Conservation (phyloP, 495 filamentous ascomycete species). For the Daldinia grandis region DNA sequence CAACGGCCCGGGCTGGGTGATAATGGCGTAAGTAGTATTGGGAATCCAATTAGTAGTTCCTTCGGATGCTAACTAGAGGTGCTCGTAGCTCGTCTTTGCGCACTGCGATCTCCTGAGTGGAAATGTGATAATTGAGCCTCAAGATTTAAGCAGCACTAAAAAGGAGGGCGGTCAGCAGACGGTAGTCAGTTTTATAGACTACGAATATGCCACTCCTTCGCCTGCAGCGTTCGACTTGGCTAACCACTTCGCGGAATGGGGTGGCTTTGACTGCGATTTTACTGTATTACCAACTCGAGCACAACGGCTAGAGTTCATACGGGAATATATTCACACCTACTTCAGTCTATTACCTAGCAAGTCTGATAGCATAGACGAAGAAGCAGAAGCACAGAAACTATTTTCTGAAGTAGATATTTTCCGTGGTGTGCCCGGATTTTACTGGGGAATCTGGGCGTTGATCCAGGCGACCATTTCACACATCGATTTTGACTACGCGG, state of each 20-base stretch:
- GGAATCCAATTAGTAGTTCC: not conserved
- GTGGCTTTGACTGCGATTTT: constrained; percentile 94
- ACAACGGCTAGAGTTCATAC: constrained; percentile 82
- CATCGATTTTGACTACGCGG: constrained; percentile 97
- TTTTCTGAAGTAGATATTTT: constrained; percentile 85
- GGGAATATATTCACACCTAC: constrained; percentile 77
- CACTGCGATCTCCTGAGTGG: constrained; percentile 95
- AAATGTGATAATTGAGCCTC: constrained; percentile 81
- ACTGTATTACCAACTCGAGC: constrained; percentile 79
- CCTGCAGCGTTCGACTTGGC: constrained; percentile 97
- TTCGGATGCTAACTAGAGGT: constrained; percentile 33
- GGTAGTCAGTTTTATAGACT: constrained; percentile 91
- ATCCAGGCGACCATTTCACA: constrained; percentile 95
- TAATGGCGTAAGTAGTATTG: constrained; percentile 67
- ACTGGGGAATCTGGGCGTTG: constrained; percentile 93
- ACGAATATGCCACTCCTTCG: constrained; percentile 94
- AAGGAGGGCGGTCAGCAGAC: constrained; percentile 42
- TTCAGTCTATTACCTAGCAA: constrained; percentile 54
- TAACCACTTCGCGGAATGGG: constrained; percentile 99
- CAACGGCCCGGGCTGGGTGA: constrained; percentile 75
- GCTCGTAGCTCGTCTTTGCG: constrained; percentile 79
- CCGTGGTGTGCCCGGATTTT: constrained; percentile 87
- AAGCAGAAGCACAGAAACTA: constrained; percentile 67
- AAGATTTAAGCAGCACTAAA: constrained; percentile 31
- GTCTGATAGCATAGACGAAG: constrained; percentile 58